A percentile compares a stretch with the other conserved stretches of the same genome.
phyloP scores from a whole-genome alignment of 495 filamentous ascomycete species.

The Cryomyces antarcticus region DNA sequence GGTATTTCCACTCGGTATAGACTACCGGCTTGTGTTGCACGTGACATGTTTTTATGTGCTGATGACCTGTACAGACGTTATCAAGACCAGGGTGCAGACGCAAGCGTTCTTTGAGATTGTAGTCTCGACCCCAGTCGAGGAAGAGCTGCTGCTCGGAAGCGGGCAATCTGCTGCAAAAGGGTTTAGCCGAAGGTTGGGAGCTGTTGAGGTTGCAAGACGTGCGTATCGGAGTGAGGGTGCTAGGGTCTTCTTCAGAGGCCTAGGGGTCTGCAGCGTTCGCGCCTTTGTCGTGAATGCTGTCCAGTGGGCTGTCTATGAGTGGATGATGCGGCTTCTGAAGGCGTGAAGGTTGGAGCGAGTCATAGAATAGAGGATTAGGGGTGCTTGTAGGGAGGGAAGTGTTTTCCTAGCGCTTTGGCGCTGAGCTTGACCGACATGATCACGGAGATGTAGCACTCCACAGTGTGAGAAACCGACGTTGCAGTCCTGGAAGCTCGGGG shows the following conservation, averaged over 20 bases:
- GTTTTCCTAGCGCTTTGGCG: no score
- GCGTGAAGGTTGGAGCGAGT: no score
- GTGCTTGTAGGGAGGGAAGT: no score
- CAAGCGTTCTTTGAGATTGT: background rate
- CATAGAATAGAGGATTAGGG: no score
- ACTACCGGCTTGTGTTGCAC: background rate
- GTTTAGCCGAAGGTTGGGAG: background rate
- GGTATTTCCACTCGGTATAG: constrained; percentile 50
- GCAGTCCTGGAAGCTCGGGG: no score
- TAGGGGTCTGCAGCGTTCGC: constrained; percentile 56
- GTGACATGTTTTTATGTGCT: no score
- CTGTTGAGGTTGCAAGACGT: constrained; percentile 35
- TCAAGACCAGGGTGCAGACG: constrained; percentile 73
- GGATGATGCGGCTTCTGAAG: constrained; percentile 33
- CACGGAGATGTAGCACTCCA: no score
- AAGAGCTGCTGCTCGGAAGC: no score
- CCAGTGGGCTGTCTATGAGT: constrained; percentile 77
- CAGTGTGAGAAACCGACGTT: no score
- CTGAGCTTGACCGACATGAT: no score
- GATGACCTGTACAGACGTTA: constrained; percentile 32
- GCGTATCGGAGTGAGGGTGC: constrained; percentile 44
- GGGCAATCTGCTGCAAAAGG: background rate
- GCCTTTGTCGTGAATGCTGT: constrained; percentile 72
- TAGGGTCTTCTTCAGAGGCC: constrained; percentile 52
- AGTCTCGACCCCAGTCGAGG: no score